Conservation (phyloP, 345 rosid genomes). For the Clausena lansium region DNA sequence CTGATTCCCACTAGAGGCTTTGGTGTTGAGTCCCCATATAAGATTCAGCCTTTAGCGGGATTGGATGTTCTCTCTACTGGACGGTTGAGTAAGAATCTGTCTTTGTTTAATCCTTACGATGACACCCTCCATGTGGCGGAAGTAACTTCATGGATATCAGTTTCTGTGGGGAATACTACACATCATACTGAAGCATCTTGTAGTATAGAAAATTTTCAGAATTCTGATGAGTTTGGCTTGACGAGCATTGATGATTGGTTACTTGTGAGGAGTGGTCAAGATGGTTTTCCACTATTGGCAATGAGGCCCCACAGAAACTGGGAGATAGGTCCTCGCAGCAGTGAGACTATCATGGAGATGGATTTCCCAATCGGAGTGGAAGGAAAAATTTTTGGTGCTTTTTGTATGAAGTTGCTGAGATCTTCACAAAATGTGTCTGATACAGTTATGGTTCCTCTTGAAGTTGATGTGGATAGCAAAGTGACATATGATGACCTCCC, state of each 20-base stretch:
- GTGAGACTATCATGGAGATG: slow-evolving; percentile 46
- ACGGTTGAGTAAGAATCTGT: slow-evolving; percentile 46
- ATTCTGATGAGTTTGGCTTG: slow-evolving; percentile 23
- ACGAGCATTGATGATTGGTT: slow-evolving; percentile 49
- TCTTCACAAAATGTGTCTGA: slow-evolving; percentile 45
- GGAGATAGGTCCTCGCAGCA: slow-evolving; percentile 46
- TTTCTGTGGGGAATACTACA: slow-evolving; percentile 48
- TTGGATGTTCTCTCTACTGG: slow-evolving; percentile 38
- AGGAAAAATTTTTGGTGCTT: slow-evolving; percentile 46
- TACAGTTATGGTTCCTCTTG: slow-evolving; percentile 52
- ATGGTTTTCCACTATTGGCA: slow-evolving; percentile 44
- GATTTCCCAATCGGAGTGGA: slow-evolving; percentile 48
- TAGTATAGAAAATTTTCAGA: slow-evolving; percentile 24
- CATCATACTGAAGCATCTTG: slow-evolving; percentile 53
- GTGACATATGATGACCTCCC: slow-evolving; percentile 21
- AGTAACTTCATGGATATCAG: slow-evolving; percentile 52
- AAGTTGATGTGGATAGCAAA: slow-evolving; percentile 39
- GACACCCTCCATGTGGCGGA: slow-evolving; percentile 53
- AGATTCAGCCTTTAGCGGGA: slow-evolving; percentile 39
- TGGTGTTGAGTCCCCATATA: slow-evolving; percentile 55
- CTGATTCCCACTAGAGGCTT: slow-evolving; percentile 61
- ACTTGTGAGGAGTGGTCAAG: slow-evolving; percentile 36
- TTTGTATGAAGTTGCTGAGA: slow-evolving; percentile 51
- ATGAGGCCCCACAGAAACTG: slow-evolving; percentile 48
- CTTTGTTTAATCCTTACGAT: slow-evolving; percentile 60